Evolutionary conservation across 495 filamentous ascomycete species (phyloP).

Genomic region (Rhizodiscina lignyota): DNA sequence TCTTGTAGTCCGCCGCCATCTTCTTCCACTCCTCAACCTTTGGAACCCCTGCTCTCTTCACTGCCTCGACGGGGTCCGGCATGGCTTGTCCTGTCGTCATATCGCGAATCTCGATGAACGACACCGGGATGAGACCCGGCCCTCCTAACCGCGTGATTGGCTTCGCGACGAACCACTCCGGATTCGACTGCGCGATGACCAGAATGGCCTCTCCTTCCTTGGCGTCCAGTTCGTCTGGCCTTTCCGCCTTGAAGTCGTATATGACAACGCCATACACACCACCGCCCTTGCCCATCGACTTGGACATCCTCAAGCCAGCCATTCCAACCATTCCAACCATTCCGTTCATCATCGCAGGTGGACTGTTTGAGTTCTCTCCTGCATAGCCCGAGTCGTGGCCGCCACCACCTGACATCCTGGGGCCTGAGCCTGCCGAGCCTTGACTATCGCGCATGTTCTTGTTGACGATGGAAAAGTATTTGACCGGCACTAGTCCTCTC

Average conservation of each 20-base stretch:
- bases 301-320: slow-evolving; percentile 28
- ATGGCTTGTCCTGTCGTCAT: slow-evolving; percentile 79
- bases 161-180: slow-evolving; percentile 98
- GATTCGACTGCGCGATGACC: slow-evolving; percentile 97
- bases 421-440: neutral
- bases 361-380: slow-evolving; percentile 16
- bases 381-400: slow-evolving; percentile 67
- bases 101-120: slow-evolving; percentile 91
- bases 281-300: slow-evolving; percentile 43
- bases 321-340: slow-evolving; percentile 19
- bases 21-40: slow-evolving; percentile 99
- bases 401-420: slow-evolving; percentile 1
- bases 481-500: slow-evolving; percentile 80
- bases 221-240: slow-evolving; percentile 88
- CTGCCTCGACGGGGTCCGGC: slow-evolving; percentile 67
- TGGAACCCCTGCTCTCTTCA: slow-evolving; percentile 82
- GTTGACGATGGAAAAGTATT: slow-evolving; percentile 80
- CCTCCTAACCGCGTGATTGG: slow-evolving; percentile 89
- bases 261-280: slow-evolving; percentile 95
- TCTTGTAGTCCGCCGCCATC: slow-evolving; percentile 98
- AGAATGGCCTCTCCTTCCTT: slow-evolving; percentile 93
- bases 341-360: slow-evolving; percentile 14
- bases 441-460: slow-evolving; percentile 80
- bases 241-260: slow-evolving; percentile 92
- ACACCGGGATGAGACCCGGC: slow-evolving; percentile 88